These are phyloP conservation scores for Cynanchum wilfordii DNA, from an alignment of 257 asterid species.

Conservation along the genomic window DNA sequence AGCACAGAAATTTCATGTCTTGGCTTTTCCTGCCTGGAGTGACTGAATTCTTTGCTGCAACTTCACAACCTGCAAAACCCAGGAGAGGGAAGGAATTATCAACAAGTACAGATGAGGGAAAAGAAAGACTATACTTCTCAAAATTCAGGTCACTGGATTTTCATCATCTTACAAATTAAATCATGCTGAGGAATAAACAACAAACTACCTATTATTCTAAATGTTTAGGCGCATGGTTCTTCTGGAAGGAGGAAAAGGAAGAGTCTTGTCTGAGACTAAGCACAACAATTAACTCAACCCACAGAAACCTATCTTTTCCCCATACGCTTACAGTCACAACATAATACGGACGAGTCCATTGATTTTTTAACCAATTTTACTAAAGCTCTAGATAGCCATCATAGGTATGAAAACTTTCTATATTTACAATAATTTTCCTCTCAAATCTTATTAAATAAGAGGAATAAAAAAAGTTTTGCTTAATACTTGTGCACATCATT, in stretches of 20 bases:
- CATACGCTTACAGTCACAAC: not conserved
- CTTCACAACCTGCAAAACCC: slow-evolving; percentile 53
- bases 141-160: not conserved
- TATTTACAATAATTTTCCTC: not conserved
- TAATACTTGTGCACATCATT: not conserved
- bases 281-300: not conserved
- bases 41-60: slow-evolving; percentile 81
- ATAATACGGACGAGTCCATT: not conserved
- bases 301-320: not conserved
- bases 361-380: not conserved
- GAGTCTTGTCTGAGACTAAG: not conserved
- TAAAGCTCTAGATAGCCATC: not conserved
- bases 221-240: not conserved
- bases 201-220: not conserved
- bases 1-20: slow-evolving; percentile 33
- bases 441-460: not conserved
- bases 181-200: not conserved
- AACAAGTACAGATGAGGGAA: too few species aligned
- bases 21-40: slow-evolving; percentile 77
- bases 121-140: not conserved
- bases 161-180: not conserved
- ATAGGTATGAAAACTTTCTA: not conserved
- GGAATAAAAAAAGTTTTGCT: not conserved
- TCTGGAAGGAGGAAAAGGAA: too few species aligned
- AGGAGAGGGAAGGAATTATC: not conserved